Base-by-base conservation (phyloP, 371 early-diverging fungal species). In the Mortierella sp. region DNA sequence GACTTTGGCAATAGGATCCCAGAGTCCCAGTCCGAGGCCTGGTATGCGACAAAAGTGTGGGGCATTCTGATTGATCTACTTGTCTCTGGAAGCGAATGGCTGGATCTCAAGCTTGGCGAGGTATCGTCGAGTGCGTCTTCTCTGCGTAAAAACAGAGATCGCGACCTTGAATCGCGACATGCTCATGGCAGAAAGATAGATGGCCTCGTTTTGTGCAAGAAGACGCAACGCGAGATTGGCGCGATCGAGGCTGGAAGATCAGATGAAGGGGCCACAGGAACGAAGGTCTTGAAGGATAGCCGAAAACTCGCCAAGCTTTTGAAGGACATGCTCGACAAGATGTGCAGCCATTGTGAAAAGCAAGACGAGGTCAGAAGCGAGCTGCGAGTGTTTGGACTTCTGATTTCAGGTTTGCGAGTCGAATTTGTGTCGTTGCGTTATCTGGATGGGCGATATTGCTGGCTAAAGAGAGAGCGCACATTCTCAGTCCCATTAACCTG, bases 261-360 rank as follows among this genome's bases (percentile, higher is more conserved):
- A 26, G 54, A 62, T 32, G 49, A 26, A 23, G 63, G 49, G 5
- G 19, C 48, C 8, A 31, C 44, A 19, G 63, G 48, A 17, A 54
- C 63, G 0, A 62, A 62, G 49, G 47, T 37, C 2, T 19, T 62
- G 23, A 17, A 23, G 11, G 63, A 62, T 34, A n/a, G 37, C 14
- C 19, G 21, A 32, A 62, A 62, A 37, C 47, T 62, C 2, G 34
- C 48, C 24, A 62, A 62, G 41, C 31, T 43, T n/a, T 23, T 62
- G 15, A 62, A 54, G 41, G 63, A 62, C 23, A 62, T 62, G 63
- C 34, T 24, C 28, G 63, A 62, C 11, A 39, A 9, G 23, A 62
- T 62, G 9, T 32, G 50, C 31, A 42, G 21, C 19, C 15, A 39
- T 23, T 26, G 42, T 31, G 19, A 26, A 15, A 17, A 19, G 21